Evolutionary conservation across 495 filamentous ascomycete species (phyloP).

Genomic region (Podospora didyma): DNA sequence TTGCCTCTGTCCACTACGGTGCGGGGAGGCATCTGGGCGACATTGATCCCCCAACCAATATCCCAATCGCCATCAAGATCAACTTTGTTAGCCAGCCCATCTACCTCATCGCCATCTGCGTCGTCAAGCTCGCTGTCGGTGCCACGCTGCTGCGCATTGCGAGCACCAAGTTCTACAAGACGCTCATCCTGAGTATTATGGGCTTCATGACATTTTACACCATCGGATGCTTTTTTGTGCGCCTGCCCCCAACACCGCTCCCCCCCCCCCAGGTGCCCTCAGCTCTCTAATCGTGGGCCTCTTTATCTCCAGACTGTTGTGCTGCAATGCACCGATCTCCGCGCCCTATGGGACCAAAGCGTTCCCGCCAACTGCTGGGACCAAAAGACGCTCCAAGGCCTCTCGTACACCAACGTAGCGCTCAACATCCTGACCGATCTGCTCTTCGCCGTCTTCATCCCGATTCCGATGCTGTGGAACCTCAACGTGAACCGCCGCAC

Average conservation of each 20-base stretch:
- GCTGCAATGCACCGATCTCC: conserved; percentile 26
- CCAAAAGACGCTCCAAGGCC: conserved; percentile 20
- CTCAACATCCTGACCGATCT: conserved; percentile 43
- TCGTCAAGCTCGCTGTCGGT: conserved; percentile 47
- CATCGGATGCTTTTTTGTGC: conserved; percentile 23
- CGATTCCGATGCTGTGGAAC: conserved; percentile 43
- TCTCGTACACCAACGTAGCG: conserved; percentile 37
- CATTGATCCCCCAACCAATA: conserved; percentile 19
- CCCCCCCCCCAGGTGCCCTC: too few species aligned
- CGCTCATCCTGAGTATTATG: conserved; percentile 31
- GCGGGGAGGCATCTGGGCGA: conserved; percentile 37
- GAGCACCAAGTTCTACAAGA: conserved; percentile 27
- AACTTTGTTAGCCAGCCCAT: conserved; percentile 41
- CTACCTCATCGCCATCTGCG: conserved; percentile 36
- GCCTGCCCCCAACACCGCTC: background rate
- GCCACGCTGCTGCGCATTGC: conserved; percentile 44
- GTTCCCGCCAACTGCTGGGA: conserved; percentile 34
- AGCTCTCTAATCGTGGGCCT: too few species aligned
- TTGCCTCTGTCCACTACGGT: conserved; percentile 36
- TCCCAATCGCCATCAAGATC: conserved; percentile 29
- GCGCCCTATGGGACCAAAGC: conserved; percentile 32
- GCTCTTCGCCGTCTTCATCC: conserved; percentile 36
- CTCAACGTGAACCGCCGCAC: conserved; percentile 38
- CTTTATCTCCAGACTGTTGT: conserved; percentile 16
- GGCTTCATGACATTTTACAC: conserved; percentile 40